Evolutionary conservation across 805 yeast genomes (phyloP).

Genomic region (Yamadazyma sp.): DNA sequence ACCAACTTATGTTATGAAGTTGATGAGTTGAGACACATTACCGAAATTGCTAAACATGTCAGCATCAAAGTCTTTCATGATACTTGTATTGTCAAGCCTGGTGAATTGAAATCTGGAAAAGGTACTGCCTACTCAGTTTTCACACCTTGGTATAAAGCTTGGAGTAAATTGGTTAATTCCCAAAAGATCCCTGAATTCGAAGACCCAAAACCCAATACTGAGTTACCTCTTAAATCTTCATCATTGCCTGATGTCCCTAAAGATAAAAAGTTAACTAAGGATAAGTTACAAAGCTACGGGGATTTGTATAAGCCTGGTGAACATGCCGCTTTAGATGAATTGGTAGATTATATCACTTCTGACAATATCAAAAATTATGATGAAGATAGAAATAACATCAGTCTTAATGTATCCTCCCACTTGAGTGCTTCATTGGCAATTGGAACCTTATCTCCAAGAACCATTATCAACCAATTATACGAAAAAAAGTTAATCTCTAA

Average conservation of each 20-base stretch:
- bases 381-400: conserved; percentile 27
- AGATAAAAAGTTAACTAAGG: conserved; percentile 4
- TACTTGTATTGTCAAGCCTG: conserved; percentile 41
- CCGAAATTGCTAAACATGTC: conserved; percentile 13
- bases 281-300: conserved; percentile 6
- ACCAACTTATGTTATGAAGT: conserved; percentile 44
- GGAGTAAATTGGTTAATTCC: conserved; percentile 30
- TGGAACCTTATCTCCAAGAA: conserved; percentile 45
- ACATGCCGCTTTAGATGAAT: conserved; percentile 25
- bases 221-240: background rate
- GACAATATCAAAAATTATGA: conserved; percentile 27
- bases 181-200: conserved; percentile 1
- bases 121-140: conserved; percentile 43
- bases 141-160: conserved; percentile 41
- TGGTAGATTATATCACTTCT: conserved; percentile 19
- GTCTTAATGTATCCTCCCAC: conserved; percentile 32
- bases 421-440: conserved; percentile 45
- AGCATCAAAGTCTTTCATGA: conserved; percentile 32
- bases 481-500: conserved; percentile 21
- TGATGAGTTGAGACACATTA: conserved; percentile 38
- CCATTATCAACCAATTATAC: conserved; percentile 30
- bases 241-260: conserved; percentile 3
- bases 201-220: conserved; percentile 5
- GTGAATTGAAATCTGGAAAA: conserved; percentile 27
- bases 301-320: conserved; percentile 24